phyloP scores from a whole-genome alignment of 31 red algal genomes.

The Bonnemaisonia californica region DNA sequence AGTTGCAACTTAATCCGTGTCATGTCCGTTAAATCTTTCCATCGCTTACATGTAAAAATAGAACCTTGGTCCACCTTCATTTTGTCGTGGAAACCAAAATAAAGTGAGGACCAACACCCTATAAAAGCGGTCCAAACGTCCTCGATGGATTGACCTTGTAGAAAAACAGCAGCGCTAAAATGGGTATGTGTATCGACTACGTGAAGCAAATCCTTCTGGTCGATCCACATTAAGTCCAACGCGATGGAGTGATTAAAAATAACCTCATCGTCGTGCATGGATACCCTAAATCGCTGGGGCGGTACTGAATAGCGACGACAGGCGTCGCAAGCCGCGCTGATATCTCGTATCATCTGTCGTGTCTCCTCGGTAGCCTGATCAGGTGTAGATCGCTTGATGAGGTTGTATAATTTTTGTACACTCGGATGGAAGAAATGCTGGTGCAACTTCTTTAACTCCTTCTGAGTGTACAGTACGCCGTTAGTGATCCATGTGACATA shows the following conservation, averaged over 20 bases:
- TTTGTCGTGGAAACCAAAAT: constrained; percentile 3
- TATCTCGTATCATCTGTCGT: neutral
- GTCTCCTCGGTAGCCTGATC: constrained; percentile 1
- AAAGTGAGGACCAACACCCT: constrained; percentile 23
- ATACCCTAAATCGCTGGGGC: constrained; percentile 14
- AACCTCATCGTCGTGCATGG: neutral
- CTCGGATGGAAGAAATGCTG: constrained; percentile 9
- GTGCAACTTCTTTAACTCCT: neutral
- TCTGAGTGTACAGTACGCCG: neutral
- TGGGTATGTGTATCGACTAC: constrained; percentile 25
- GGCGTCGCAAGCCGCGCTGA: neutral
- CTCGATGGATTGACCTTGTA: neutral
- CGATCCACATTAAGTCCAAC: constrained; percentile 21
- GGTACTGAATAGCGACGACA: neutral
- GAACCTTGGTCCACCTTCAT: constrained; percentile 4
- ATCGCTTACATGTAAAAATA: neutral
- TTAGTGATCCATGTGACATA: neutral
- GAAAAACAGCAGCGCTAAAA: constrained; percentile 21
- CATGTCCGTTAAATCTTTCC: neutral
- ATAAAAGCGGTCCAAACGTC: constrained; percentile 19
- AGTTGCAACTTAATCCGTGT: neutral
- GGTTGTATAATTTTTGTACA: constrained; percentile 17
- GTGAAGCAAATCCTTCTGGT: neutral
- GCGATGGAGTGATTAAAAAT: constrained; percentile 18
- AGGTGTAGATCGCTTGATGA: neutral